Evolutionary conservation across 2,329 filamentous ascomycete species (phyloP).

Genomic region (Aspergillus sp.): DNA sequence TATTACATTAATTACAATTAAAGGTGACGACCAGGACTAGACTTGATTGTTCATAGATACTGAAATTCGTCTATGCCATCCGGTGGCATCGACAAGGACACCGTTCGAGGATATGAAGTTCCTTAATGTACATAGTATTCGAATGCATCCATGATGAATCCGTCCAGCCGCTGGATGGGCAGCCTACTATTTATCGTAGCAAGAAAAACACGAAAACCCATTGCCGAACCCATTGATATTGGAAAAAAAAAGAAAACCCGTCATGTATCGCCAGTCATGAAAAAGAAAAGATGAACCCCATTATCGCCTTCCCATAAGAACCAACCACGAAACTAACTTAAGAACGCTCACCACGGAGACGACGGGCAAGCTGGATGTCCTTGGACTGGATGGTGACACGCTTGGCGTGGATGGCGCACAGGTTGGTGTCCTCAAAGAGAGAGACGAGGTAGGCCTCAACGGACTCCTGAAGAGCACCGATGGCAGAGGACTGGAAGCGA

Average conservation of each 20-base stretch:
- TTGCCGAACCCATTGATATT: constrained; percentile 38
- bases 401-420: constrained; percentile 98
- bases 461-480: constrained; percentile 95
- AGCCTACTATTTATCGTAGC: constrained; percentile 32
- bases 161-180: constrained; percentile 27
- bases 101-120: constrained; percentile 24
- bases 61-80: constrained; percentile 38
- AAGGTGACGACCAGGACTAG: constrained; percentile 4
- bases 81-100: constrained; percentile 30
- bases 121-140: constrained; percentile 36
- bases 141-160: constrained; percentile 31
- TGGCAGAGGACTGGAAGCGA: constrained; percentile 97
- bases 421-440: constrained; percentile 96
- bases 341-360: constrained; percentile 91
- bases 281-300: constrained; percentile 38
- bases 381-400: constrained; percentile 94
- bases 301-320: constrained; percentile 42
- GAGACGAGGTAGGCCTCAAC: constrained; percentile 98
- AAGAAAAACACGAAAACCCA: constrained; percentile 33
- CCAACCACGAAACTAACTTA: constrained; percentile 49
- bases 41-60: constrained; percentile 27
- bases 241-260: constrained; percentile 37
- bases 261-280: constrained; percentile 47
- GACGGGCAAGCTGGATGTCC: constrained; percentile 94
- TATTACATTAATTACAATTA: background rate